Base-by-base conservation (phyloP, 768 basidiomycete genomes). In the Cystobasidium onofrii region DNA sequence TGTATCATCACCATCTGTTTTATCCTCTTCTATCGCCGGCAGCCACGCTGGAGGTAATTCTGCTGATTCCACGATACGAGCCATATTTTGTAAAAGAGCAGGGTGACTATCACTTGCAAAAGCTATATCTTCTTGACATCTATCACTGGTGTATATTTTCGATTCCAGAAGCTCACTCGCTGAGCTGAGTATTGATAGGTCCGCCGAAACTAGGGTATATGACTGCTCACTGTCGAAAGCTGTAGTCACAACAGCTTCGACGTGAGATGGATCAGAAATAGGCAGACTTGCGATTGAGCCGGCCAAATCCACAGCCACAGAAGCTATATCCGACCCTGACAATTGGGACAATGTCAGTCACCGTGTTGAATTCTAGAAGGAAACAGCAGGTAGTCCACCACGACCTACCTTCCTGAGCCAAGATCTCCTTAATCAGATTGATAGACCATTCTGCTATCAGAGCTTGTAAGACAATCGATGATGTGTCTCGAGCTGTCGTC, bases 11-110 rank as follows among this genome's bases (percentile, higher is more conserved):
- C 10, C n/a, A 63, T 39, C 12, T 63, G 46, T 0, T 34, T 33
- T 55, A 10, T 77, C 70, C 9, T 65, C 61, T 10, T 33, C 1
- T 1, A 34, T 27, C 0, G 46, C 41, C 2, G 44, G 17, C 0
- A 62, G 0, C 79, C 79, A 80, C 31, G n/a, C 9, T 1, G 63
- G 1, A 1, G 76, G 77, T 0, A 76, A 29, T 0, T 33, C 7
- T 0, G 74, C 73, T 13, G 20, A 25, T 17, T 78, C 57, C 41
- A 79, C 63, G 50, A 78, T 77, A 1, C 69, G 43, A 62, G 78
- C 57, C 34, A 80, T 72, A 10, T 39, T 72, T 0, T 50, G 27
- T 10, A 79, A 74, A 15, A 74, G 29, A 4, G 44, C 36, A 20
- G 25, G 3, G 1, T 39, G 33, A 13, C n/a, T 31, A 29, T 66